Evolutionary conservation across 306 rosid genomes (phyloP).

Genomic region (Luffa acutangula): DNA sequence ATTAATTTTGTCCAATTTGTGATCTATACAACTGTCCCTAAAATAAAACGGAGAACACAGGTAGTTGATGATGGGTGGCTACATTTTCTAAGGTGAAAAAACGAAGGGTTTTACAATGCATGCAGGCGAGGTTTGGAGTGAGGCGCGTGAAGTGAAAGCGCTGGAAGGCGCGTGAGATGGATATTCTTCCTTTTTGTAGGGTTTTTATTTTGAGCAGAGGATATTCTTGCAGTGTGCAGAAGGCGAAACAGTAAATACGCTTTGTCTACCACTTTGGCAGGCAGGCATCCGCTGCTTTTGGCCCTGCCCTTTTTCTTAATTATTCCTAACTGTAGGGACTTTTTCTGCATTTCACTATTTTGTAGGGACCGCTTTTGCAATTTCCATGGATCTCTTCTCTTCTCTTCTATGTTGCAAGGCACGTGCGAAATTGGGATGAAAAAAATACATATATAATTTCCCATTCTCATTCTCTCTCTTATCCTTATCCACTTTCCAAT

Average conservation of each 20-base stretch:
- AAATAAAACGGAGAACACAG: too few species aligned
- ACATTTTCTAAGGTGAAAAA: too few species aligned
- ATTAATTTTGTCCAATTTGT: too few species aligned
- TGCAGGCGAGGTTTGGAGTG: neutral
- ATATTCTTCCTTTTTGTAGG: neutral
- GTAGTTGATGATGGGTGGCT: too few species aligned
- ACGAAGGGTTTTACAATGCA: neutral
- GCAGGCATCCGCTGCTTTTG: neutral
- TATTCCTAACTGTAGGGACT: neutral
- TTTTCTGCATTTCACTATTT: neutral
- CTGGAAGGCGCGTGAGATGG: neutral
- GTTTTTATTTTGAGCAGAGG: neutral
- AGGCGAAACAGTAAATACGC: constrained; percentile 1
- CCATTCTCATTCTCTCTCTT: neutral
- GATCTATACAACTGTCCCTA: too few species aligned
- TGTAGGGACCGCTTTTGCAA: neutral
- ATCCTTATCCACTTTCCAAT: neutral
- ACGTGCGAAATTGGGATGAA: neutral
- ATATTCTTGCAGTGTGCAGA: neutral
- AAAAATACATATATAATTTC: neutral
- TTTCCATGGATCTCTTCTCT: neutral
- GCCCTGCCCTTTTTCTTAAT: neutral
- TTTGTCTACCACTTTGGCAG: neutral
- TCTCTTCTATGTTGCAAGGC: neutral
- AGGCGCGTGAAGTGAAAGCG: neutral